Conservation (phyloP, 2,329 filamentous ascomycete genomes). For the Neopestalotiopsis clavispora region DNA sequence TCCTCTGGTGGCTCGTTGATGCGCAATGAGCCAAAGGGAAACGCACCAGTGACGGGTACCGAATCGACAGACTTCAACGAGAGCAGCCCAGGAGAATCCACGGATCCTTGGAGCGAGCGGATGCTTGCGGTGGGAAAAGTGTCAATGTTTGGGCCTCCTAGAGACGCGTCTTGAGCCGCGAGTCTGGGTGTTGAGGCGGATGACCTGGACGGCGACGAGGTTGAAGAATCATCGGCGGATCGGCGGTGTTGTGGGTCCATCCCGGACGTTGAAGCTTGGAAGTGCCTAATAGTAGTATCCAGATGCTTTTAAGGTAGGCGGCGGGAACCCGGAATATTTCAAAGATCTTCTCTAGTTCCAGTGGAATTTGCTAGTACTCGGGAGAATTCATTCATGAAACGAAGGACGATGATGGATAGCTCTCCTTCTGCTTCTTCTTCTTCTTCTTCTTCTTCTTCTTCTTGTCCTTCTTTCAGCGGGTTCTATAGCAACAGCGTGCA, state of each 20-base stretch:
- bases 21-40: conserved; percentile 27
- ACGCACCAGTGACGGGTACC: conserved; percentile 37
- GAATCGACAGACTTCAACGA: conserved; percentile 37
- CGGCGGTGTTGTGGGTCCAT: conserved; percentile 16
- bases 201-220: conserved; percentile 1
- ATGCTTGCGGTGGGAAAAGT: not conserved
- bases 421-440: too few relatives aligned
- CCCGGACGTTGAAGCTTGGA: not conserved
- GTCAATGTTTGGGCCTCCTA: not conserved
- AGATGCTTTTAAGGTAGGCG: not conserved
- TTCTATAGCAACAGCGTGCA: too few relatives aligned
- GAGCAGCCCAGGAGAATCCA: conserved; percentile 16
- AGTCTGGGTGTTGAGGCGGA: not conserved
- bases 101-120: conserved; percentile 13
- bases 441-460: too few relatives aligned
- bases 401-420: too few relatives aligned
- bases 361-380: not conserved
- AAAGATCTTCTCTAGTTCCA: not conserved
- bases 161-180: not conserved
- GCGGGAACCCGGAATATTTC: not conserved
- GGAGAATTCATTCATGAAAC: not conserved
- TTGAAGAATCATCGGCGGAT: conserved; percentile 14
- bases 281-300: not conserved
- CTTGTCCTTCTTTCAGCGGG: too few relatives aligned
- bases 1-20: conserved; percentile 23